Percentiles rank a stretch among this genome's conserved stretches.
These are phyloP conservation scores for Phylloporus gajari DNA, from an alignment of 1,284 basidiomycete species.

Conservation along the genomic window DNA sequence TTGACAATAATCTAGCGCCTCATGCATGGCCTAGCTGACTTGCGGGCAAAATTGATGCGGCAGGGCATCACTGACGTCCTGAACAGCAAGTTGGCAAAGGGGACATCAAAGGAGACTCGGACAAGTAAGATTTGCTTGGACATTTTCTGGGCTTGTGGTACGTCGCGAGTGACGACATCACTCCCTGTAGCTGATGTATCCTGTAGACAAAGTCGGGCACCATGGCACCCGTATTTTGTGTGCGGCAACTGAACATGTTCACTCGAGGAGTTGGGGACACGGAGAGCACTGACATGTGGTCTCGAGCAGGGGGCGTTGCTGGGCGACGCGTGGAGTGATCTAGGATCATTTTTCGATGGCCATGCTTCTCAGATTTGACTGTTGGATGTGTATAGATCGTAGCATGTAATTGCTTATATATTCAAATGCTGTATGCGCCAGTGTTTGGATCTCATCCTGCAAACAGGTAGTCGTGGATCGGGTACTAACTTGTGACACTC, in stretches of 20 bases:
- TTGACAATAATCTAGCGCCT: too few relatives aligned
- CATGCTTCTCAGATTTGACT: not conserved
- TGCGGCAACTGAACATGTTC: not conserved
- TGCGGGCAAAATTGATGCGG: slow-evolving; percentile 25
- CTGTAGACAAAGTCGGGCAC: not conserved
- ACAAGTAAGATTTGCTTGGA: slow-evolving; percentile 38
- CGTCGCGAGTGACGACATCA: not conserved
- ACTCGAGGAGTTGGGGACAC: not conserved
- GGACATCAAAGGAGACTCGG: slow-evolving; percentile 27
- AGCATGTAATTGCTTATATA: not conserved
- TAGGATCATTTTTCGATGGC: not conserved
- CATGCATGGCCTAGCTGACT: slow-evolving; percentile 22
- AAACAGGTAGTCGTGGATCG: too few relatives aligned
- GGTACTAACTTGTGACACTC: too few relatives aligned
- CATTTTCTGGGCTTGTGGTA: slow-evolving; percentile 34
- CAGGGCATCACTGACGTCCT: slow-evolving; percentile 30
- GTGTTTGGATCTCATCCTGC: not conserved
- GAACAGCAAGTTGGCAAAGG: slow-evolving; percentile 23
- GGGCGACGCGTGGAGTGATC: not conserved
- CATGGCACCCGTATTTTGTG: too few relatives aligned
- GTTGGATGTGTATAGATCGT: not conserved
- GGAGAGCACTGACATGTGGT: not conserved
- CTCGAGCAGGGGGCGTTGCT: not conserved
- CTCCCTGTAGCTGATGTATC: not conserved
- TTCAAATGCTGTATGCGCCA: not conserved